Conservation (phyloP, 2,329 filamentous ascomycete species). For the Myriangium duriaei region DNA sequence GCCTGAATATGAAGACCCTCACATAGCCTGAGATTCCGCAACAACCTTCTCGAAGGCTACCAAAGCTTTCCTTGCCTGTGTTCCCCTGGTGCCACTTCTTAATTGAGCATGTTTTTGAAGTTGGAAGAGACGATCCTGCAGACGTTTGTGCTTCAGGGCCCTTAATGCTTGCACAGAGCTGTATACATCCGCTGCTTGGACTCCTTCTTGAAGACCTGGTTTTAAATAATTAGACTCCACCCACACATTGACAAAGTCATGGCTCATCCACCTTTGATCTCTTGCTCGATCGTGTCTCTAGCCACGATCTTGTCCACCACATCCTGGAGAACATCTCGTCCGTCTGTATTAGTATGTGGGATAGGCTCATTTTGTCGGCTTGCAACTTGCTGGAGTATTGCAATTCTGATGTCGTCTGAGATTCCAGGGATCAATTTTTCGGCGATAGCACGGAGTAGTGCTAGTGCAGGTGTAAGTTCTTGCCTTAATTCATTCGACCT, state of each 20-base stretch:
- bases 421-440: constrained; percentile 70
- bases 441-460: constrained; percentile 60
- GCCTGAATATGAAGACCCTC: constrained; percentile 33
- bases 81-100: constrained; percentile 61
- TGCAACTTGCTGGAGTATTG: constrained; percentile 63
- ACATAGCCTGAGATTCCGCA: constrained; percentile 24
- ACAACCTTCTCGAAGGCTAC: constrained; percentile 56
- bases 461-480: constrained; percentile 27
- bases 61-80: constrained; percentile 63
- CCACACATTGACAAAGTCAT: too few relatives aligned
- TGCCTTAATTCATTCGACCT: background rate
- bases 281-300: constrained; percentile 12
- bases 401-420: constrained; percentile 50
- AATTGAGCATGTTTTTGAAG: constrained; percentile 50
- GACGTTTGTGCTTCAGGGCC: constrained; percentile 11
- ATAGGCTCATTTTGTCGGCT: too few relatives aligned
- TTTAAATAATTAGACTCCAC: too few relatives aligned
- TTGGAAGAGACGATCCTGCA: constrained; percentile 13
- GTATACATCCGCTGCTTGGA: constrained; percentile 1
- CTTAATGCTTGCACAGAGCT: background rate
- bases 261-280: constrained; percentile 13
- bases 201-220: too few relatives aligned
- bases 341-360: too few relatives aligned
- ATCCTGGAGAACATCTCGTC: constrained; percentile 16
- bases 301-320: constrained; percentile 14